Base-by-base conservation (phyloP, 179 eudicot genomes). In the Spergularia azorica region DNA sequence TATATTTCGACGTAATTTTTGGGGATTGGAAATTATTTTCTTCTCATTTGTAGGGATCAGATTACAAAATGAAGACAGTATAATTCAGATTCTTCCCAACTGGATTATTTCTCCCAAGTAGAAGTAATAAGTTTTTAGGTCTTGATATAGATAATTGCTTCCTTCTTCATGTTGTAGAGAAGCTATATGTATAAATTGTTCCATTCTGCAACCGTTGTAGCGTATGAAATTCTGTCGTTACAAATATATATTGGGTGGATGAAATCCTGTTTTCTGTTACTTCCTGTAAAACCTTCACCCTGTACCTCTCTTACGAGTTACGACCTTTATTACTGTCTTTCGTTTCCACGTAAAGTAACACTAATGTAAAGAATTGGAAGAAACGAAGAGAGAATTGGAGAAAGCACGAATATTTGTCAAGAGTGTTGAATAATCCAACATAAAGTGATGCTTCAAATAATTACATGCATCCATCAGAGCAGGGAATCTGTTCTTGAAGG, bases 401-500 rank as follows among this genome's bases (percentile, higher is more conserved):
- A 26, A 26, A 26, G 32, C 32, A 26, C 1, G 32, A 26, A 26
- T 26, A 26, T 26, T 26, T 26, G 32, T 26, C 2, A 1, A 0
- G 32, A 59, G 63, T 59, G 20, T 18, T 59, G 36, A 59, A 59
- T 59, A 20, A 7, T 26, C 32, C 17, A 59, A 59, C 20, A n/a
- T 18, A 59, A 36, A 6, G 63, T 9, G 63, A n/a, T 26, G 9
- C 36, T 17, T 36, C 36, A 21, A 21, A 16, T 41, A 9, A 8
- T 16, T 8, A 66, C 43, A 43, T 41, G 8, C 52, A 46, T 15
- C 14, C 4, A 72, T 79, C 77, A 79, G 68, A 82, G 84, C 32
- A 82, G 57, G 6, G 82, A 79, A 46, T 84, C 84, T 3, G 75
- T 72, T 79, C 36, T 79, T 0, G 87, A 79, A 4, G 87, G 87